A percentile compares a stretch with the other conserved stretches of the same genome.
phyloP scores from a whole-genome alignment of 306 rosid species.

The Prunus kanzakura region DNA sequence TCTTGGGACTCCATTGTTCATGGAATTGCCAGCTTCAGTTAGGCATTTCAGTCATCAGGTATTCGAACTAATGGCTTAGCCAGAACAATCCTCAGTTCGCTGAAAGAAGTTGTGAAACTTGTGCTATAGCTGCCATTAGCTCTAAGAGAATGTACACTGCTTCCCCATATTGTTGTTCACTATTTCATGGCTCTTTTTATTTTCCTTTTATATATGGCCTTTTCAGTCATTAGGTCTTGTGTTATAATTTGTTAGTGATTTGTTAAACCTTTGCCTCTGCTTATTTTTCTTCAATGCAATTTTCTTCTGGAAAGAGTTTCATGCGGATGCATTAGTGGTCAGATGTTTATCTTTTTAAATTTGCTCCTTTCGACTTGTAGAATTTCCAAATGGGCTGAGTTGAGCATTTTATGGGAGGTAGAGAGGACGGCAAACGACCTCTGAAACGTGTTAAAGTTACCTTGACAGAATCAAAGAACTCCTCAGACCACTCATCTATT shows the following conservation, averaged over 20 bases:
- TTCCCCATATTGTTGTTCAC: neutral
- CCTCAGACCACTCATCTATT: constrained; percentile 2
- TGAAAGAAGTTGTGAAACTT: neutral
- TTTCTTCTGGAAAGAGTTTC: neutral
- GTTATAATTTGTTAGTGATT: neutral
- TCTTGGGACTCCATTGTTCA: neutral
- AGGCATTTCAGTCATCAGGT: neutral
- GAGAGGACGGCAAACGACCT: constrained; percentile 13
- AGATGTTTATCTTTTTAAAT: neutral
- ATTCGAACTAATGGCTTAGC: neutral
- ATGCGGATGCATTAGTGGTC: neutral
- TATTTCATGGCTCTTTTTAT: neutral
- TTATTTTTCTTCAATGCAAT: neutral
- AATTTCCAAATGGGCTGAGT: constrained; percentile 10
- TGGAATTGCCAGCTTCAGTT: neutral
- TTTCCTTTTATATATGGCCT: neutral
- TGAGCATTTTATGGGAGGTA: constrained; percentile 27
- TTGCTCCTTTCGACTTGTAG: constrained; percentile 16
- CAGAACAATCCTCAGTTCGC: neutral
- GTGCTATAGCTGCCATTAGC: neutral
- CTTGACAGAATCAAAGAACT: constrained; percentile 8
- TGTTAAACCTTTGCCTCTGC: neutral
- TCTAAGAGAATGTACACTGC: neutral
- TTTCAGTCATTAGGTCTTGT: neutral
- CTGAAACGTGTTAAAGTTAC: constrained; percentile 15